Base-by-base conservation (phyloP, 257 asterid genomes). In the Solanum verrucosum region DNA sequence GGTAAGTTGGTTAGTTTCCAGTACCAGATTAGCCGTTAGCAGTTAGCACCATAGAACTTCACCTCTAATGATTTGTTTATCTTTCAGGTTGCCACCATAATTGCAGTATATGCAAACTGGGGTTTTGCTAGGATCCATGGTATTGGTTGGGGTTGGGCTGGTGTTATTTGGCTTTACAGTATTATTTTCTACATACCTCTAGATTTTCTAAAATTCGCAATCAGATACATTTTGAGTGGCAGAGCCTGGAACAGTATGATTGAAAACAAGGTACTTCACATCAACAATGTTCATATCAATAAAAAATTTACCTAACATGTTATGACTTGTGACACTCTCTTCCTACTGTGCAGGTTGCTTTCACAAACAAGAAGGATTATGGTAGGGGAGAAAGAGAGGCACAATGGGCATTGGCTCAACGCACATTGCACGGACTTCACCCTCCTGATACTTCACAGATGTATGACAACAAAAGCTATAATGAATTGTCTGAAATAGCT, bases 61-160 rank as follows among this genome's bases (percentile, higher is more conserved):
- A 82, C 11, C 42, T 29, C 29, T 46, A 46, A 46, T 81, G 70
- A 46, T 37, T 16, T 16, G 34, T 29, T 35, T 88, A n/a, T 84
- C 9, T 52, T 75, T 63, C 86, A 91, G 93, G 29, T 90, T 25
- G 94, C 94, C 34, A 91, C 94, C 15, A 0, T 90, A 18, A 65
- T 92, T 44, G 94, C 93, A 4, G 95, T 93, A 68, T 93, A 93
- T 65, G 93, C 91, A 7, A 88, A 90, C 86, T 93, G 95, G 95
- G 89, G 44, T 44, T 93, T 93, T 23, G 94, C 94, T 33, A 89
- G 91, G 42, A 93, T 92, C 52, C 90, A 63, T 1, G 94, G 93
- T 21, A 90, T 93, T 14, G 95, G 95, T 13, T 93, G 95, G 95
- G 94, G 95, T 2, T 93, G 95, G 95, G 95, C 95, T 27, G 93